Evolutionary conservation across 108 stramenopile genomes (phyloP).

Genomic region (Pelagomonas calceolata): DNA sequence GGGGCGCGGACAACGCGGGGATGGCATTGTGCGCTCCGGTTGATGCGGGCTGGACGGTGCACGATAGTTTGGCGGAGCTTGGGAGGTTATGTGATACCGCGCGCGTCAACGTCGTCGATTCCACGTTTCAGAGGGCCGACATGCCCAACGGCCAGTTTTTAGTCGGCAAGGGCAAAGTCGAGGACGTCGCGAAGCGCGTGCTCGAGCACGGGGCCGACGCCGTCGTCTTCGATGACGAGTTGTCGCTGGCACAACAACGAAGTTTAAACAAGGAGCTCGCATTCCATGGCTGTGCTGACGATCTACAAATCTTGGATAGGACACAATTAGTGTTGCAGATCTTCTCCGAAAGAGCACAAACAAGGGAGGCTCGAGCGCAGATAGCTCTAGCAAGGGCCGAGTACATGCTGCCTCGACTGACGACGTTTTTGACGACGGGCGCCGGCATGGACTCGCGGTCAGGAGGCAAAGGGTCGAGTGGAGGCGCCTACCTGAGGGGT

Average conservation of each 20-base stretch:
- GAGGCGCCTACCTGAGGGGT: constrained; percentile 81
- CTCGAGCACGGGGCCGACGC: constrained; percentile 49
- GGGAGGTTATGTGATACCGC: constrained; percentile 78
- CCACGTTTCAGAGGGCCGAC: constrained; percentile 71
- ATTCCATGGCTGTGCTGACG: constrained; percentile 16
- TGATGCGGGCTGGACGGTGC: constrained; percentile 55
- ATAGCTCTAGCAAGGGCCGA: constrained; percentile 82
- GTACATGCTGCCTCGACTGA: constrained; percentile 82
- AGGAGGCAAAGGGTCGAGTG: constrained; percentile 79
- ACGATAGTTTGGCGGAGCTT: constrained; percentile 86
- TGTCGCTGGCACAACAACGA: constrained; percentile 85
- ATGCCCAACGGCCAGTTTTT: constrained; percentile 83
- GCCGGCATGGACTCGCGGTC: constrained; percentile 44
- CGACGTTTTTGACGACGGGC: constrained; percentile 40
- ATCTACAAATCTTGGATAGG: constrained; percentile 79
- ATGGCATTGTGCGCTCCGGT: constrained; percentile 8
- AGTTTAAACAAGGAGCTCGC: constrained; percentile 58
- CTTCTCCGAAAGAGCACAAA: constrained; percentile 87
- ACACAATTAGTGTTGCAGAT: constrained; percentile 91
- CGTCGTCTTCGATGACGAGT: constrained; percentile 86
- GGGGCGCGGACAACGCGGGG: not conserved
- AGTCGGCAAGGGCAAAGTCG: constrained; percentile 49
- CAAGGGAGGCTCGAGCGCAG: constrained; percentile 83
- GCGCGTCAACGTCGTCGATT: constrained; percentile 58
- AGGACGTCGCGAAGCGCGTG: constrained; percentile 43